A percentile compares a stretch with the other conserved stretches of the same genome.
Conservation (phyloP, 441 rosid species). For the Croton setiger region DNA sequence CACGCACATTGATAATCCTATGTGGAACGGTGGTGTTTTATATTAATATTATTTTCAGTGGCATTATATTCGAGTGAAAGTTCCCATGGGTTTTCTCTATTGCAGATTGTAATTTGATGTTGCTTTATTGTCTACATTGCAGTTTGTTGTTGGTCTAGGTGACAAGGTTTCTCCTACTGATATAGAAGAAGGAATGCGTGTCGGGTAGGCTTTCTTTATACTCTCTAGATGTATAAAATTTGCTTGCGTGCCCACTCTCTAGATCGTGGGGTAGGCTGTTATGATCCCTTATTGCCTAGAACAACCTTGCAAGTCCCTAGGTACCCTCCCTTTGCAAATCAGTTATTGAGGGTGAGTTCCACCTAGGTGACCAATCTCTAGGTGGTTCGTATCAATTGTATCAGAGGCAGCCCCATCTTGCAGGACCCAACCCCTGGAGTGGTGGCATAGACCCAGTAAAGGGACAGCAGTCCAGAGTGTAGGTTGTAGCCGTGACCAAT, state of each 20-base stretch:
- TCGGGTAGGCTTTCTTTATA: slow-evolving; percentile 8
- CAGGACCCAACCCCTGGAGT: too few species aligned
- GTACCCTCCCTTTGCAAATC: too few species aligned
- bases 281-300: too few species aligned
- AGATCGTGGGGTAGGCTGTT: neutral
- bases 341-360: too few species aligned
- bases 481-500: too few species aligned
- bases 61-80: neutral
- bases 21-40: neutral
- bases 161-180: slow-evolving; percentile 98
- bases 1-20: neutral
- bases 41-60: neutral
- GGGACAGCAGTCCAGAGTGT: too few species aligned
- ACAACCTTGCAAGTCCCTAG: too few species aligned
- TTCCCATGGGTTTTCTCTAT: neutral
- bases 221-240: neutral
- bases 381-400: too few species aligned
- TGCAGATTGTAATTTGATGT: neutral
- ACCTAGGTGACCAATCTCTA: too few species aligned
- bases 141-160: slow-evolving; percentile 58
- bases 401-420: too few species aligned
- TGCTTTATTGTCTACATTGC: neutral
- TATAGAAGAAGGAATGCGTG: slow-evolving; percentile 96
- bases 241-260: neutral
- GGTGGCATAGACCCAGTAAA: too few species aligned